phyloP scores from a whole-genome alignment of 2,329 filamentous ascomycete species.

The Fusarium floridanum region DNA sequence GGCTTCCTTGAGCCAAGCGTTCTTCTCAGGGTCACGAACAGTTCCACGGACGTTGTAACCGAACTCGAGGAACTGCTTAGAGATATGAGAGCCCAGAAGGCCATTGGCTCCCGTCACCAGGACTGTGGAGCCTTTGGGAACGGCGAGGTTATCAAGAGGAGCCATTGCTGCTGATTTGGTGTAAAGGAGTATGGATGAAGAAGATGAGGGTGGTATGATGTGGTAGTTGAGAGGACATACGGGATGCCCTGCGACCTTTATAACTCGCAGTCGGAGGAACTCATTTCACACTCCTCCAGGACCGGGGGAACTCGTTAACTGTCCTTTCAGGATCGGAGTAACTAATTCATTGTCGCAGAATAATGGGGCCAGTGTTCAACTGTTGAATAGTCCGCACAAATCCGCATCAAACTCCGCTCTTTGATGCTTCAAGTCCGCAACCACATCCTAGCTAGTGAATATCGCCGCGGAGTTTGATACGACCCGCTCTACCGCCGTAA shows the following conservation, averaged over 20 bases:
- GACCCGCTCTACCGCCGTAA: not conserved
- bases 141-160: constrained; percentile 31
- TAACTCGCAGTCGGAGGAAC: not conserved
- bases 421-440: not conserved
- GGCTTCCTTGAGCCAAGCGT: constrained; percentile 46
- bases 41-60: constrained; percentile 62
- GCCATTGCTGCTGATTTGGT: not conserved
- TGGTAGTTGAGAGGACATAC: not conserved
- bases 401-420: not conserved
- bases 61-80: constrained; percentile 52
- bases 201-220: not conserved
- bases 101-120: constrained; percentile 60
- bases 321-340: not conserved
- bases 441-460: not conserved
- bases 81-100: constrained; percentile 56
- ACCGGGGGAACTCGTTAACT: not conserved
- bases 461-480: not conserved
- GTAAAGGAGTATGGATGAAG: not conserved
- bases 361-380: not conserved
- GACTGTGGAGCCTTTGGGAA: constrained; percentile 49
- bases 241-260: not conserved
- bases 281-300: not conserved
- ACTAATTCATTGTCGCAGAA: not conserved
- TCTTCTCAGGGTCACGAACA: constrained; percentile 52
- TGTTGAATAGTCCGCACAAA: not conserved